Evolutionary conservation across 1,284 basidiomycete genomes (phyloP), one percentile per base, ranked within the genome.

Genomic region (Retiboletus flavoniger): DNA sequence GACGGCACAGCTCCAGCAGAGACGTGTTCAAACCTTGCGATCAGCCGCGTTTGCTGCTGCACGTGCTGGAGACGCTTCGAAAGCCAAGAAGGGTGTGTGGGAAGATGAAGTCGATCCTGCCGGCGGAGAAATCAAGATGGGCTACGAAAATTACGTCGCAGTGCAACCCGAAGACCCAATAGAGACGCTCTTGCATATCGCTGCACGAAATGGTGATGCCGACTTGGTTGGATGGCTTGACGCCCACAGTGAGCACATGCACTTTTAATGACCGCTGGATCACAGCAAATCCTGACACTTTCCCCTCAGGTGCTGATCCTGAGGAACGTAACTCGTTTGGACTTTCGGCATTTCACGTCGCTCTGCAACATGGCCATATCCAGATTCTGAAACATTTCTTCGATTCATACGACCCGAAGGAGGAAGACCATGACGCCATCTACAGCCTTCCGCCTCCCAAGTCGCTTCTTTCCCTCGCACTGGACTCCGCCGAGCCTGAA

Each of bases 121-220:
- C 17, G 87, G 86, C 34, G 84, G 85, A 26, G 87, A 90, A 72
- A 69, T 84, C 50, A 81, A 79, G 61, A 60, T 68, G 48, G 82
- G 81, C n/a, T 80, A 78, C 55, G 78, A 80, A 45, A 75, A 72
- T 40, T 82, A 83, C 59, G 75, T 82, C 49, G 68, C 74, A 56
- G 57, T 46, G 10, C 60, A 60, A 14, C 82, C 83, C 7, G 61
- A 73, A 48, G 86, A 88, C 67, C 73, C 73, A n/a, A 71, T 74
- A 55, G 81, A 90, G 68, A 87, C 87, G 31, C 72, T 91, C 17
- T 66, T 85, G 53, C 88, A 90, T 61, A 86, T 91, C 51, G 83
- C 80, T 44, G 76, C 78, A 4, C 72, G 66, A 51, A 72, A 74
- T 47, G 83, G 81, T 7, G 78, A 89, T 68, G 60, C 69, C 7